Base-by-base conservation (phyloP, 345 rosid species). In the Capsella bursapastoris region DNA sequence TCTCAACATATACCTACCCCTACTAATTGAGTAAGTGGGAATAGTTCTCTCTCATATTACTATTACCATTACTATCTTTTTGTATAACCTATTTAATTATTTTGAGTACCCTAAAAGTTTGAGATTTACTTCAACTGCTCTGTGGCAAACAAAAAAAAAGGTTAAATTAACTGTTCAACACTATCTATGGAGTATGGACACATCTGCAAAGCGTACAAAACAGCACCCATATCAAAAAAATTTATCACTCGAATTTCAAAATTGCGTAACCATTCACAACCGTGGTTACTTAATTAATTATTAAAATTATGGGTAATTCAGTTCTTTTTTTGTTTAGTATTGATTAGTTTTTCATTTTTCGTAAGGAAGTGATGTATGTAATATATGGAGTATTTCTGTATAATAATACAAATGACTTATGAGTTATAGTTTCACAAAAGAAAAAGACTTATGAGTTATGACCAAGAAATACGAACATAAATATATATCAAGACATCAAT, bases 81-180 rank as follows among this genome's bases (percentile, higher is more conserved):
- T 2, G 44, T 10, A 25, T 34, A 66, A 7, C n/a, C 14, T 14
- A 37, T 2, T 51, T 55, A 28, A 44, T 70, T 34, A 13, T 41
- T 34, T 45, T 37, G 50, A 15, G 53, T 44, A 18, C 25, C 60
- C 45, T 3, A 28, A 43, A 62, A 29, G 48, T 64, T 11, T 15
- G 41, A 37, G 11, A 60, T 51, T 51, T 52, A 8, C 7, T 22
- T 37, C 48, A 51, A 66, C 32, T 65, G 57, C 57, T 49, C 45
- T 50, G 18, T 65, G 44, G 49, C 27, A 28, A 62, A 28, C 34
- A 61, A 22, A 7, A 25, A 22, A 7, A 31, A 6, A 32, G 2
- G 45, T 48, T 41, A 43, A 38, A 49, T 11, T 53, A 18, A 75
- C 49, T 60, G 79, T 27, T 60, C 79, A 64, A 27, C 16, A 44